Evolutionary conservation across 164 flowering plant species (phyloP), one percentile per base, ranked within the genome.

Genomic region (Stephania cephalantha): DNA sequence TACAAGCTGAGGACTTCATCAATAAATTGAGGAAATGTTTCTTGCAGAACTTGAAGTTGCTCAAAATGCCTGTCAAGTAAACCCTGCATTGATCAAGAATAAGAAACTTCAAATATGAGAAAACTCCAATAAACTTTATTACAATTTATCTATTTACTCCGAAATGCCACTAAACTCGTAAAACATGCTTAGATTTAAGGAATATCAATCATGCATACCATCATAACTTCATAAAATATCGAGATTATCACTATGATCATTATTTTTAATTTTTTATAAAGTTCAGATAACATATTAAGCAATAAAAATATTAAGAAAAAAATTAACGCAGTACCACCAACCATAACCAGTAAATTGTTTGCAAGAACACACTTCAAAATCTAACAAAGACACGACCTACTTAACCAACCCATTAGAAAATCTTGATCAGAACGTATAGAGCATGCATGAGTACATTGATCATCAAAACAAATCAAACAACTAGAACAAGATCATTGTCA

Each of bases 41-140:
- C 77, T 69, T 71, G 73, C 7, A 78, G 50, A 0, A 44, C 44
- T 11, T 71, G 77, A 5, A 78, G 25, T 4, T 71, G 68, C 13
- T 68, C 72, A 25, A 74, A 78, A 2, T 71, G 71, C 4, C 48
- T 46, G n/a, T 78, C 74, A 20, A 78, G 44, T 2, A 71, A 6
- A 8, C 77, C 77, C 80, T 78, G 52, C 70, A 70, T n/a, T 22
- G 12, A 46, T 69, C 9, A 70, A 73, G 71, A 29, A 68, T 29
- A 17, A 68, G 9, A 68, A 68, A 7, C 44, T 68, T 8, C 3
- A 13, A 29, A 30, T 42, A 42, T 18, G 64, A 58, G 64, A 58
- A 58, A 20, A 55, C 13, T 58, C 64, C n/a, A 58, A 18, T 15
- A 58, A 58, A 15, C 17, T 18, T 15, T 58, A 58, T 58, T 5